Evolutionary conservation across 805 yeast species (phyloP), one percentile per base, ranked within the genome.

Genomic region (Lachancea dasiensis): DNA sequence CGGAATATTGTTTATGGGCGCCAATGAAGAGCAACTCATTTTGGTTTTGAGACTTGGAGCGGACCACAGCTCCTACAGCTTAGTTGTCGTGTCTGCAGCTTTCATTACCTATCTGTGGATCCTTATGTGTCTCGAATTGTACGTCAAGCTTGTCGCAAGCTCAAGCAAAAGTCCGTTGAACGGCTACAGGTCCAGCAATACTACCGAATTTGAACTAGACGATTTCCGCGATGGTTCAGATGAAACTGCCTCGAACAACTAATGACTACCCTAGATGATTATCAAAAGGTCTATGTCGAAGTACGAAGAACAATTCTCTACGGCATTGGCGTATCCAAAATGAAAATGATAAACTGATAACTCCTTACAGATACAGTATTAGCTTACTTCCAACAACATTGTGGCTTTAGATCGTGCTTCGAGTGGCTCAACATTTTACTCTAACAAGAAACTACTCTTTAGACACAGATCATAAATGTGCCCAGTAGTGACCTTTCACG

Each of bases 1-100:
- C 1, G 97, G 97, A 1, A 59, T 82, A 6, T 54, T 85, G 45
- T 90, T 90, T 58, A 89, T 89, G 96, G 77, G 85, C 19, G 97
- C 97, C 16, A 89, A 73, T 45, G 96, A 89, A 56, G 95, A 90
- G 58, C 95, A 89, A 56, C 66, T 90, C 50, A 61, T 62, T 7
- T 64, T 86, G 42, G 86, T 89, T 2, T 63, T 77, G 37, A 78
- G 77, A 47, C 68, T 84, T 48, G 85, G 86, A 1, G 81, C 95
- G 3, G 95, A 85, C 60, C 92, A 84, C 50, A 77, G 90, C 34
- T 77, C 95, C 0, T 90, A 90, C 59, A 73, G 84, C 25, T 65
- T 90, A 62, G 73, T 81, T 4, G 68, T 82, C 4, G 61, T 78
- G 9, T 75, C 89, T 5, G 84, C 84, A 0, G 89, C 94, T 1